These are phyloP conservation scores for Exutisphaerella laricina DNA, from an alignment of 2,329 filamentous ascomycete genomes.

Conservation along the genomic window DNA sequence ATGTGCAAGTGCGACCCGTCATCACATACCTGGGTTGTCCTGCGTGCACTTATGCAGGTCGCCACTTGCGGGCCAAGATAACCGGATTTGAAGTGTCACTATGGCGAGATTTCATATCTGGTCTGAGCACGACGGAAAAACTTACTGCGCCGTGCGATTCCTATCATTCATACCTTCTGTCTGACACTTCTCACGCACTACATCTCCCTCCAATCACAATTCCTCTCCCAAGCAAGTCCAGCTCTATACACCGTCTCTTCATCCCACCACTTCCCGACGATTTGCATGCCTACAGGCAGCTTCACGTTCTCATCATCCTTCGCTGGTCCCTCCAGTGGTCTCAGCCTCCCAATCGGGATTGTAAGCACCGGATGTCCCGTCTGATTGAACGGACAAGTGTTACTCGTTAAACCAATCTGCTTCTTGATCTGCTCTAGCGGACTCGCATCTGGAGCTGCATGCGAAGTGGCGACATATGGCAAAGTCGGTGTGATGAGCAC, in stretches of 20 bases:
- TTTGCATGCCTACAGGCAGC: slow-evolving; percentile 33
- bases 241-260: slow-evolving; percentile 44
- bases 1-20: too few relatives aligned
- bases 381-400: slow-evolving; percentile 50
- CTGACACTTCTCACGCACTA: too few relatives aligned
- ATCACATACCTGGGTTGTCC: too few relatives aligned
- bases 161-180: too few relatives aligned
- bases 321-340: slow-evolving; percentile 46
- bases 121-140: too few relatives aligned
- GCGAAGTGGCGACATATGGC: slow-evolving; percentile 44
- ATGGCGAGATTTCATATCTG: too few relatives aligned
- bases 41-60: too few relatives aligned
- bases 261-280: slow-evolving; percentile 42
- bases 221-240: slow-evolving; percentile 45
- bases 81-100: too few relatives aligned
- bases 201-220: slow-evolving; percentile 41
- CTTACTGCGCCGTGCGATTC: too few relatives aligned
- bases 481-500: slow-evolving; percentile 46
- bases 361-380: slow-evolving; percentile 46
- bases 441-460: slow-evolving; percentile 37
- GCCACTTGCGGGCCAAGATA: too few relatives aligned
- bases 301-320: slow-evolving; percentile 22
- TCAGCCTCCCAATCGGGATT: slow-evolving; percentile 39
- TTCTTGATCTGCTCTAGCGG: slow-evolving; percentile 45
- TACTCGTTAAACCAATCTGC: slow-evolving; percentile 51